Base-by-base conservation (phyloP, 1,284 basidiomycete genomes). In the Trichosporon coremiiforme region DNA sequence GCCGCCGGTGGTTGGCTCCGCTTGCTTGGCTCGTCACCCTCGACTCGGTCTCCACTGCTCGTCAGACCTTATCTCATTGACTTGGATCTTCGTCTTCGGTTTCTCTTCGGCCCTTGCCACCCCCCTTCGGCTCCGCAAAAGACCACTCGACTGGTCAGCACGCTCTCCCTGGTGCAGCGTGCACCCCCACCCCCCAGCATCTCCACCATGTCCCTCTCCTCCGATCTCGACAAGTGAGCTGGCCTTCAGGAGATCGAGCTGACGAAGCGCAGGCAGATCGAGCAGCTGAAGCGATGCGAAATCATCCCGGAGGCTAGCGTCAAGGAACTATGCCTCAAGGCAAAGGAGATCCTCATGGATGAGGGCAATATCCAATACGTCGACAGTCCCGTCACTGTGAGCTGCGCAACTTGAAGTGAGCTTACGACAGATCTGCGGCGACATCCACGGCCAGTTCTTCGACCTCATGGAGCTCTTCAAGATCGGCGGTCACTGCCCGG, bases 401-500 rank as follows among this genome's bases (percentile, higher is more conserved):
- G 90, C 4, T 13, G 13, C 1, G 20, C 7, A 10, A 10, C 9
- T 35, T 22, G 10, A 15, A 17, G 64, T 64, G 31, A 65, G 36
- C 64, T 74, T 47, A 67, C 62, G 57, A 41, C 76, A 95, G 94
- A 95, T 99, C 84, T 99, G 97, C 80, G 96, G 96, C 22, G 97
- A 99, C 85, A 99, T 99, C 67, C 96, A 99, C 80, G 96, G 96
- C 12, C 96, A 99, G 81, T 99, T 99, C 83, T 97, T 92, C 83
- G 96, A 99, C 83, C 88, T 99, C 75, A 90, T 98, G 89, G 95
- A 99, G 85, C 87, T 98, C 66, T 98, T 99, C 87, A 91, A 91
- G 81, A 90, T 97, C 41, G 97, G 96, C 31, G 95, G 96, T 13
- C 90, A 90, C 78, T 98, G 95, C 84, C 96, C 96, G 66, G 90